phyloP scores from a whole-genome alignment of 192 early-diverging fungal genomes.

The Endogone sp. region DNA sequence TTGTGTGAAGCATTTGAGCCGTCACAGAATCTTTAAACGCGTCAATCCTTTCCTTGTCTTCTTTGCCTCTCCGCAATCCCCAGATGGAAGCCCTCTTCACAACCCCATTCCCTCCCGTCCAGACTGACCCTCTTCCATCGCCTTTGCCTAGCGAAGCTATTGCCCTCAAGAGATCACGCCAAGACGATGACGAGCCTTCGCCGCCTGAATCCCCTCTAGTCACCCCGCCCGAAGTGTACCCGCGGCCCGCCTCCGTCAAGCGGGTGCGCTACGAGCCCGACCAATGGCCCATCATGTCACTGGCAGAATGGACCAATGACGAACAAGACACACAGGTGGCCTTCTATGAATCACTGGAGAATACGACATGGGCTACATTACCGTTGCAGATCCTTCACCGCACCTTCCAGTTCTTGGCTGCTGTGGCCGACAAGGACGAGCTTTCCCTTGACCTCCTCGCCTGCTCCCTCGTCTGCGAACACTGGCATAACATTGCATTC shows the following conservation, averaged over 20 bases:
- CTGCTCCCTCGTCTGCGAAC: not conserved
- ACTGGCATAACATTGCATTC: not conserved
- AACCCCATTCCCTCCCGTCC: too few relatives aligned
- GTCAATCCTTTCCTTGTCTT: too few relatives aligned
- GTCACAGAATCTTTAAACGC: too few relatives aligned
- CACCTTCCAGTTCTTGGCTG: not conserved
- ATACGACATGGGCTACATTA: not conserved
- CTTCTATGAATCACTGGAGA: not conserved
- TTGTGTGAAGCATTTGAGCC: too few relatives aligned
- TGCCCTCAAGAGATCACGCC: not conserved
- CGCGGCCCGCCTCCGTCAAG: not conserved
- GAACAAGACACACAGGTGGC: too few relatives aligned
- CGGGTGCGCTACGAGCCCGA: not conserved
- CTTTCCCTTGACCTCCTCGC: not conserved
- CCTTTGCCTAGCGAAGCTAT: too few relatives aligned
- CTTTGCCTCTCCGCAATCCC: too few relatives aligned
- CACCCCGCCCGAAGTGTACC: not conserved
- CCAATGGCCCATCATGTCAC: not conserved
- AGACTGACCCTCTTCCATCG: too few relatives aligned
- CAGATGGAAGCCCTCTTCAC: too few relatives aligned
- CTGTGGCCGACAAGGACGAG: not conserved
- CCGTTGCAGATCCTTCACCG: not conserved
- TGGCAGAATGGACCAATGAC: too few relatives aligned
- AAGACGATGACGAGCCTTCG: not conserved
- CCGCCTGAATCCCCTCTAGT: not conserved